Base-by-base conservation (phyloP, 2,329 filamentous ascomycete genomes). In the Blumeria hordei region DNA sequence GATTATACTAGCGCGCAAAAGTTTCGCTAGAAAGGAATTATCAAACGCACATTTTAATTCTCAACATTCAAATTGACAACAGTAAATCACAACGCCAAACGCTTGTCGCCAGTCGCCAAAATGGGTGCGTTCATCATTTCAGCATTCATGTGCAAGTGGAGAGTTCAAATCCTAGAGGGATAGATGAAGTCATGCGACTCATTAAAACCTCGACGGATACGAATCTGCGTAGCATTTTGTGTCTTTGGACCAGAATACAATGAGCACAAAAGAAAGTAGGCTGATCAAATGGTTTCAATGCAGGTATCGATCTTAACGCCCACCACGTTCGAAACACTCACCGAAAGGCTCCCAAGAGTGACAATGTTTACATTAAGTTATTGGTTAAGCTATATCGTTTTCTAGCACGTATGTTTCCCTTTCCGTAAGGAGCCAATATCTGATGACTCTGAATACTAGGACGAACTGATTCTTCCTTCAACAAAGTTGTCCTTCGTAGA, bases 311-410 rank as follows among this genome's bases (percentile, higher is more conserved):
- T 79, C 74, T 83, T 67, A 74, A 80, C 71, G 72, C 73, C 65
- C 78, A 83, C 72, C 80, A 83, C 71, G 76, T 80, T 68, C 77
- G 77, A 69, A 72, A 68, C 69, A 81, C 78, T 63, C 88, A 94
- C 78, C 86, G 88, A 73, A 87, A 85, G 80, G 87, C 86, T 65
- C 86, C 88, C 69, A 95, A 95, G 85, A 94, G 85, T 76, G 85
- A 94, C 77, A 94, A 95, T 79, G 86, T 90, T 68, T 94, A 95
- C 75, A 78, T 94, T 66, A 90, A 90, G 80, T 81, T 95, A 70
- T 77, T 96, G 71, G 88, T 95, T 73, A 95, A 95, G 83, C 84
- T 94, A 55, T 94, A 94, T 79, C 85, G 86, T 77, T 94, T 94
- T 80, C 75, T 94, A 71, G 82, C 87, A 69, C 86, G 88, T 93